Conservation (phyloP, 768 basidiomycete genomes). For the Cystobasidium tubakii region DNA sequence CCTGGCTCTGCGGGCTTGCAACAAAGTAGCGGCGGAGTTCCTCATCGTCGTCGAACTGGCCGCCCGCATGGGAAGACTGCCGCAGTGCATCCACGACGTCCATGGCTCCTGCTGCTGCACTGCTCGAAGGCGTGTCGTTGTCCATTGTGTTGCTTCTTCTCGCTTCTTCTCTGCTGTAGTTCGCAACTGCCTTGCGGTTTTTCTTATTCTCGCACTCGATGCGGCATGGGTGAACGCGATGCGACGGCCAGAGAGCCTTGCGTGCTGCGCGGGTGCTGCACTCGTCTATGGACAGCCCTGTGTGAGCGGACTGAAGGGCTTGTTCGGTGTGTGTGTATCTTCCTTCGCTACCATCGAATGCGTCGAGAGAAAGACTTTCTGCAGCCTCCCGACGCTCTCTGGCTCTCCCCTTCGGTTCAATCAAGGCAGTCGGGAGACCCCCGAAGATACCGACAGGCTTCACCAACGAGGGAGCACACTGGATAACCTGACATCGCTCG, state of each 20-base stretch:
- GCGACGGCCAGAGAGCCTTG: neutral
- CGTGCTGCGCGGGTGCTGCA: neutral
- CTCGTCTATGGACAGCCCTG: neutral
- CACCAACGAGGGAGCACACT: too few relatives aligned
- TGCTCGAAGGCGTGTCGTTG: conserved; percentile 16
- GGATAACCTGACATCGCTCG: too few relatives aligned
- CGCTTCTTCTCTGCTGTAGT: neutral
- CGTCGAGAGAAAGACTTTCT: too few relatives aligned
- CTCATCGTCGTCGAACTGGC: conserved; percentile 12
- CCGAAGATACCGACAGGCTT: too few relatives aligned
- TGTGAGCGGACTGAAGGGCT: neutral
- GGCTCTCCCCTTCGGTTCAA: too few relatives aligned
- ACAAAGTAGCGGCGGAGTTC: conserved; percentile 12
- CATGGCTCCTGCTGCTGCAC: conserved; percentile 1
- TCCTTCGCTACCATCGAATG: too few relatives aligned
- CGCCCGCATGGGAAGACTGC: neutral
- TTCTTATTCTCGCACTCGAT: neutral
- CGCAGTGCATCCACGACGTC: conserved; percentile 8
- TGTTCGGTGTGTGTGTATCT: neutral
- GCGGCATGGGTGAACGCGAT: neutral
- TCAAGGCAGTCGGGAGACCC: too few relatives aligned
- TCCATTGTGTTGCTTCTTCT: neutral
- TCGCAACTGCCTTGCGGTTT: neutral
- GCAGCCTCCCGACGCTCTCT: too few relatives aligned
- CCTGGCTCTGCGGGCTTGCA: conserved; percentile 7